These are phyloP conservation scores for Dichomitus squalens DNA, from an alignment of 1,284 basidiomycete genomes.

Conservation along the genomic window DNA sequence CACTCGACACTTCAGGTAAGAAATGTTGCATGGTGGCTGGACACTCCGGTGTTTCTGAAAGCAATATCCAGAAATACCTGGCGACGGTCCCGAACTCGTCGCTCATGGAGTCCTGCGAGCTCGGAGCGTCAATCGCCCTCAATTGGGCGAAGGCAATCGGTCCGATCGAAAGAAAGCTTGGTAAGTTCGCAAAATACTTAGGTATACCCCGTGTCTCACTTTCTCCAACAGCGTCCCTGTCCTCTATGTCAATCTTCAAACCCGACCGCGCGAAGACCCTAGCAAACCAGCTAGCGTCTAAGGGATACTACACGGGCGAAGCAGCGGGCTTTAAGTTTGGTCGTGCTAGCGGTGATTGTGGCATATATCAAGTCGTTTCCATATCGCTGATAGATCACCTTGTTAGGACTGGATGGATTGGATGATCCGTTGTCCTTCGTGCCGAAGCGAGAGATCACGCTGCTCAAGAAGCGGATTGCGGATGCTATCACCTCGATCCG, in stretches of 20 bases:
- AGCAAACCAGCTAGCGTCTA: slow-evolving; percentile 81
- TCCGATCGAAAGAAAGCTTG: slow-evolving; percentile 76
- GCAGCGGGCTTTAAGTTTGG: slow-evolving; percentile 79
- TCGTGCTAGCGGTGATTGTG: slow-evolving; percentile 40
- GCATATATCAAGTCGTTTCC: neutral
- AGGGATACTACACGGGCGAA: slow-evolving; percentile 87
- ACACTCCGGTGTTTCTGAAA: neutral
- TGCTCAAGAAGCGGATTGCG: slow-evolving; percentile 71
- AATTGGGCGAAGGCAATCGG: slow-evolving; percentile 83
- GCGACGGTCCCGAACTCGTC: slow-evolving; percentile 70
- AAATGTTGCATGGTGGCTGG: neutral
- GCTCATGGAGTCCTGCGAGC: slow-evolving; percentile 75
- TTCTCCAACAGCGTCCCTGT: slow-evolving; percentile 56
- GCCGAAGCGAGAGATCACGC: slow-evolving; percentile 25
- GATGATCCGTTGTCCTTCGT: slow-evolving; percentile 20
- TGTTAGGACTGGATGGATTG: slow-evolving; percentile 7
- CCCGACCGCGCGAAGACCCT: slow-evolving; percentile 79
- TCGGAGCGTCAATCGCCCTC: slow-evolving; percentile 88
- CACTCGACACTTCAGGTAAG: slow-evolving; percentile 88
- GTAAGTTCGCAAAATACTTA: slow-evolving; percentile 46
- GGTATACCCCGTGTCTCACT: neutral
- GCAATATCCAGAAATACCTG: slow-evolving; percentile 73
- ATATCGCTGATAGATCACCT: neutral
- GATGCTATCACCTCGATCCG: slow-evolving; percentile 70
- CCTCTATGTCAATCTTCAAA: slow-evolving; percentile 58